Percentiles rank a stretch among this genome's conserved stretches.
Conservation (phyloP, 2,329 filamentous ascomycete genomes). For the Simplicillium sp. region DNA sequence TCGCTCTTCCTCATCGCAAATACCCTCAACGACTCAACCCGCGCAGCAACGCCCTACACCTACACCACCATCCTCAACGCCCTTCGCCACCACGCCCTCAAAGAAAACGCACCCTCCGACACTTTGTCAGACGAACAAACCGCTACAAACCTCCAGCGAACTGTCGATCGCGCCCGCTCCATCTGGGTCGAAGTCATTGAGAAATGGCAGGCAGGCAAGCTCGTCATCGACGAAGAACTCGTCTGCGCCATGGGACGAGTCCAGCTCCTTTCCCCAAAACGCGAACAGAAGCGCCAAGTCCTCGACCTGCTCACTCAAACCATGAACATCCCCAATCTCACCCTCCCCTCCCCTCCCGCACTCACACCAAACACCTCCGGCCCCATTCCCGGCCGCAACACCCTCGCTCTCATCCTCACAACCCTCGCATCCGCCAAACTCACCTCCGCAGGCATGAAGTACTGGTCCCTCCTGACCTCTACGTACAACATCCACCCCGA, state of each 20-base stretch:
- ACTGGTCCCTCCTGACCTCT: conserved; percentile 67
- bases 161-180: conserved; percentile 56
- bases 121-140: conserved; percentile 19
- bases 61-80: conserved; percentile 80
- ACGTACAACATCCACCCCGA: conserved; percentile 61
- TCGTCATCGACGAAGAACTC: conserved; percentile 69
- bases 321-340: conserved; percentile 59
- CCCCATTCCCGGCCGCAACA: conserved; percentile 40
- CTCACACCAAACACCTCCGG: background rate
- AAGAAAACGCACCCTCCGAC: conserved; percentile 10
- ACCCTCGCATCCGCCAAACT: conserved; percentile 52
- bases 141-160: conserved; percentile 26
- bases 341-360: conserved; percentile 5
- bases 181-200: conserved; percentile 74
- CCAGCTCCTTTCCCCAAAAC: conserved; percentile 53
- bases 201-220: conserved; percentile 63
- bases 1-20: conserved; percentile 67
- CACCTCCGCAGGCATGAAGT: conserved; percentile 55
- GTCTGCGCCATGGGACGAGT: conserved; percentile 74
- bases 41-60: conserved; percentile 58
- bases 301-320: conserved; percentile 72
- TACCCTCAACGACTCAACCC: conserved; percentile 56
- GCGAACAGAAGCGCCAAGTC: conserved; percentile 58
- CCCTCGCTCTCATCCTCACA: conserved; percentile 60
- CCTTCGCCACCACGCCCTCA: conserved; percentile 36